Conservation (phyloP, 73 alveolate genomes). For the Tetrahymena malaccensis region DNA sequence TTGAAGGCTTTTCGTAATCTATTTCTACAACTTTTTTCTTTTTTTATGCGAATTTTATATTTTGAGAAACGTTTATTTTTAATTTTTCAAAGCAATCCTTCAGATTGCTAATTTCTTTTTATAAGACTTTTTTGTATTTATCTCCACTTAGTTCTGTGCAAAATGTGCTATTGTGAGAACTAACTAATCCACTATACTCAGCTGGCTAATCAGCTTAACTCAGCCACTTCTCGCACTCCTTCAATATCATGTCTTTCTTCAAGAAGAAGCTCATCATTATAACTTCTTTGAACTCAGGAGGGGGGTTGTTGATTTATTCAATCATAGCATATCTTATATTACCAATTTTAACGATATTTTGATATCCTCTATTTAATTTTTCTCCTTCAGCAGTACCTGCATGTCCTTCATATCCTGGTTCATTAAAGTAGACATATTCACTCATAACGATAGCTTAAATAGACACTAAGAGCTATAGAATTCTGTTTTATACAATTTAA, state of each 20-base stretch:
- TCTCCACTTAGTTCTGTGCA: neutral
- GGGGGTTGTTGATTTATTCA: constrained; percentile 83
- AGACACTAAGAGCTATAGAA: constrained; percentile 80
- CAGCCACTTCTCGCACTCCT: constrained; percentile 64
- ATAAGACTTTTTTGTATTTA: neutral
- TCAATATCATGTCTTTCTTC: constrained; percentile 55
- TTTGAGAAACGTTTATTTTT: neutral
- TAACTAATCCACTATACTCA: constrained; percentile 65
- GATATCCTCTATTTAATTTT: constrained; percentile 85
- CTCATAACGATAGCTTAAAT: constrained; percentile 92
- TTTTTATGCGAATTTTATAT: neutral
- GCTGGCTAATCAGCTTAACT: constrained; percentile 70
- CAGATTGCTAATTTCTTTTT: neutral
- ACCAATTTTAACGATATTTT: constrained; percentile 84
- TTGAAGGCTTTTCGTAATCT: neutral
- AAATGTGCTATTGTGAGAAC: constrained; percentile 56
- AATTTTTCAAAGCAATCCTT: neutral
- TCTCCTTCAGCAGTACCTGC: constrained; percentile 92
- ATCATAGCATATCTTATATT: constrained; percentile 91
- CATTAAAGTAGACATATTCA: constrained; percentile 91
- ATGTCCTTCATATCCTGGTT: constrained; percentile 95
- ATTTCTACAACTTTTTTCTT: neutral
- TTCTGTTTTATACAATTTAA: neutral
- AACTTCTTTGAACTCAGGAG: constrained; percentile 79
- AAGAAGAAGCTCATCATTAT: constrained; percentile 62